Base-by-base conservation (phyloP, 2,329 filamentous ascomycete species). In the Decorospora gaudefroyi region DNA sequence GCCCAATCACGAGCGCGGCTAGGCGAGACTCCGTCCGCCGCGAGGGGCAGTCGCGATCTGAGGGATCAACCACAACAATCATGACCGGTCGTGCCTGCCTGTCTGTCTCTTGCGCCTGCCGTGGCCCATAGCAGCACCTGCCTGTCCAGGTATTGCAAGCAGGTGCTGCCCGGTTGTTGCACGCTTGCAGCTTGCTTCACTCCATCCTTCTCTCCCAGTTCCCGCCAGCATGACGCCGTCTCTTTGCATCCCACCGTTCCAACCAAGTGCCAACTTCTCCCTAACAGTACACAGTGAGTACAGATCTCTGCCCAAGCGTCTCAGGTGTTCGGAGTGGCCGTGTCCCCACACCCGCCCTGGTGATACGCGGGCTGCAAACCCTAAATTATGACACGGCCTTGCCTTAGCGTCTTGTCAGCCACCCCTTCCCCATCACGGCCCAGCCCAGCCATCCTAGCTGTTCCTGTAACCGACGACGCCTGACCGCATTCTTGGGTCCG, bases 391-490 rank as follows among this genome's bases (percentile, higher is more conserved):
- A 60, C 56, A 62, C 60, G 50, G 51, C 41, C 48, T 42, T 32
- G 26, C 35, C 31, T 34, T 58, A 49, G 57, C 53, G 41, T 33
- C 26, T 23, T 19, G 17, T 18, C 31, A 39, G 31, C 48, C 40
- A 58, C 44, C 53, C 50, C 49, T 54, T 57, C 54, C 54, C 41
- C 53, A 51, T 59, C 54, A 33, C 56, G 42, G 46, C 55, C 55
- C 53, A 55, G 45, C 42, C 49, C 51, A 34, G 19, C 13, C 36
- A 40, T 32, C 49, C 45, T 57, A 51, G 51, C 51, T 57, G 43
- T 53, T 58, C 49, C 56, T 58, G 56, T 46, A 62, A 42, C 57
- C 59, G 63, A 62, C 55, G 47, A 63, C 62, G 64, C 65, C 64
- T 54, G 57, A 61, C 64, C 65, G 55, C 51, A 34, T 60, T 55